Conservation (phyloP, 371 early-diverging fungal species). For the Synchytrium microbalum region DNA sequence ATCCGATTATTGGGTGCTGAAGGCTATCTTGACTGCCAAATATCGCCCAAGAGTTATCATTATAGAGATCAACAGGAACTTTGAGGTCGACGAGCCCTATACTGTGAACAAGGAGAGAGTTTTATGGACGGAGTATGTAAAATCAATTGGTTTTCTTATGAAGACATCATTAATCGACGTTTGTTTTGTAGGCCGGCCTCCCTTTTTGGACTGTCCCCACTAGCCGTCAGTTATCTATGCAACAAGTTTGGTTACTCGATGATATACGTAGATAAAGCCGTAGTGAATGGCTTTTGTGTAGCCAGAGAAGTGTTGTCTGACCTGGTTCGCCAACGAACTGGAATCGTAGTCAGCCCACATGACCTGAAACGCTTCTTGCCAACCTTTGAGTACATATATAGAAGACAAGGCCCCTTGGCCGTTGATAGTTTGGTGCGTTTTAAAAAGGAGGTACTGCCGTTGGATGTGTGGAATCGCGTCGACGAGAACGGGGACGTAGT, state of each 20-base stretch:
- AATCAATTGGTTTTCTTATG: too few relatives aligned
- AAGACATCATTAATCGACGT: too few relatives aligned
- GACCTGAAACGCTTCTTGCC: not conserved
- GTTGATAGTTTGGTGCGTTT: not conserved
- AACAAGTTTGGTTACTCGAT: not conserved
- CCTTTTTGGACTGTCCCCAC: not conserved
- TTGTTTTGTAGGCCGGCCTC: not conserved
- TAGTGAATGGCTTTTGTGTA: not conserved
- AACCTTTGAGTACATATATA: not conserved
- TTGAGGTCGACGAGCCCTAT: not conserved
- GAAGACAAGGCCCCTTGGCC: not conserved
- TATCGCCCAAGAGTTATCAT: slow-evolving; percentile 5
- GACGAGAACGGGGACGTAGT: not conserved
- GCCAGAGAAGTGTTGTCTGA: not conserved
- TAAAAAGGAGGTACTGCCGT: not conserved
- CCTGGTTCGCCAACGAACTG: not conserved
- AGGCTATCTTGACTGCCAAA: not conserved
- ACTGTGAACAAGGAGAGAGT: not conserved
- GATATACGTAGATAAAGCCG: not conserved
- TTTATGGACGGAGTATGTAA: too few relatives aligned
- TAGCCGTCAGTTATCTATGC: not conserved
- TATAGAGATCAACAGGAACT: not conserved
- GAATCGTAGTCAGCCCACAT: not conserved
- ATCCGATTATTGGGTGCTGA: not conserved
- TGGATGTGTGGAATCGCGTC: not conserved